Evolutionary conservation across 2,329 filamentous ascomycete genomes (phyloP), one percentile per base, ranked within the genome.

Genomic region (Chaetomiaceae sp.): DNA sequence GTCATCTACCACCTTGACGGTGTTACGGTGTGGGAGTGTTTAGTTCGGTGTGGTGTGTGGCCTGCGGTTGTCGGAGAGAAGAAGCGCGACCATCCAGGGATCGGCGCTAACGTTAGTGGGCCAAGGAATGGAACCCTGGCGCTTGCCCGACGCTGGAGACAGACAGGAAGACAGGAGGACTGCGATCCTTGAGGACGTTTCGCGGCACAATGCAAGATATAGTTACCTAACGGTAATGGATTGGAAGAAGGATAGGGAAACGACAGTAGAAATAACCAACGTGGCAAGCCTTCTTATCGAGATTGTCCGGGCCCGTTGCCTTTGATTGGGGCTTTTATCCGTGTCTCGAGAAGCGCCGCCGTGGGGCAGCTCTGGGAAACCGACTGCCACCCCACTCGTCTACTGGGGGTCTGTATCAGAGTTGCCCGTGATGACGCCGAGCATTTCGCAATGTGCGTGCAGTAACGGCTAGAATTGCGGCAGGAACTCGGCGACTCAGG

Each of bases 281-380:
- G n/a, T n/a, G n/a, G n/a, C n/a, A n/a, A n/a, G n/a, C n/a, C n/a
- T n/a, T n/a, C n/a, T n/a, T n/a, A n/a, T n/a, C n/a, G 55, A 56
- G 48, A 59, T 56, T 59, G 48, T 50, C 53, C 54, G 55, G 56
- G 54, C 50, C 54, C 56, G 58, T 54, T 57, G 54, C 54, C 51
- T 55, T 58, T 59, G 53, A 57, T 62, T 60, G 60, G 59, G 55
- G 57, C 37, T 54, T 62, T 61, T 59, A 58, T 53, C 57, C 56
- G 42, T 46, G 47, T 20, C 53, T 56, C 52, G 42, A 55, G 56
- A 60, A 58, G 60, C 57, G 60, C 60, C 54, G 58, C 38, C 57
- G 50, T 55, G 55, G 54, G 46, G 54, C 42, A 38, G n/a, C 38
- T 36, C 40, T 38, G 40, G 38, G 30, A 46, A 33, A 44, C 37